Base-by-base conservation (phyloP, 306 rosid species). In the Cucumis melo region DNA sequence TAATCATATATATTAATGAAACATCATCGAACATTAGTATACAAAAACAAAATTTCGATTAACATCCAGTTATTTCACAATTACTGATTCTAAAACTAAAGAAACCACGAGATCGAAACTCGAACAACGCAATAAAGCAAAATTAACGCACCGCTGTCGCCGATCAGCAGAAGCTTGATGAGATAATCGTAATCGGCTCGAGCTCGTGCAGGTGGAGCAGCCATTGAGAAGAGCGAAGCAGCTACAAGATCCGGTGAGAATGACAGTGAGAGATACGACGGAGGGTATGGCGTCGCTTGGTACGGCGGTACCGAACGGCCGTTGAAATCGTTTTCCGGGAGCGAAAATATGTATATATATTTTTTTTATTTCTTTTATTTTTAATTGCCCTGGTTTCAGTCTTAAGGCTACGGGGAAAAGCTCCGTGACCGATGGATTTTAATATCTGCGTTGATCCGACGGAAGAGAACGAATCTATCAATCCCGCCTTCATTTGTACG, bases 161-260 rank as follows among this genome's bases (percentile, higher is more conserved):
- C 98, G 86, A 93, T 93, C 78, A 93, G 88, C 55, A 93, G 97
- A 81, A 93, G 98, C 85, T 93, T 93, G 74, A 93, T 89, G 63
- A 93, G 98, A 75, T 88, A 93, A 86, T 93, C 98, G 78, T 93
- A 91, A 88, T 93, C 98, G 72, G 98, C 97, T 68, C 98, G 95
- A 79, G 97, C 98, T 88, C 98, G 84, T 7, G 91, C 96, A 50
- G 98, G 98, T 71, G 93, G 97, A 81, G 90, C 93, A 56, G 93
- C 90, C 93, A 89, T 89, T n/a, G 85, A 77, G 39, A 74, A 78
- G 34, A 20, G 82, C 23, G 42, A 48, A 1, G 14, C 57, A 71
- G 15, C 41, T 46, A 71, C 76, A 7, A 48, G 76, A 71, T 71
- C 76, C 48, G 76, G 59, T 27, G 42, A 71, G 56, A 48, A 46